Evolutionary conservation across 2,329 filamentous ascomycete genomes (phyloP).

Genomic region (Aspergillus costaricaensis): DNA sequence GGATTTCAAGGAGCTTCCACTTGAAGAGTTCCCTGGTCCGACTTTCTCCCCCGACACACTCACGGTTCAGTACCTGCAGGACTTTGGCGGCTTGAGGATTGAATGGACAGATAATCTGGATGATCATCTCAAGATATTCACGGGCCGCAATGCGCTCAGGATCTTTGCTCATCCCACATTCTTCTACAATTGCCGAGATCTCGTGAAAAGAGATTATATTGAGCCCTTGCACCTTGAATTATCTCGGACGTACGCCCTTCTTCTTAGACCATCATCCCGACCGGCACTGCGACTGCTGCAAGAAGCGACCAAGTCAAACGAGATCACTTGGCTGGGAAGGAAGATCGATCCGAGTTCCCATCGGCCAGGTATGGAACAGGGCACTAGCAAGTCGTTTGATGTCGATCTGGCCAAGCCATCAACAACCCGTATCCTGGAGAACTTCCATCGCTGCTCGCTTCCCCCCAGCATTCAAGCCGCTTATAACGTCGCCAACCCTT

Average conservation of each 20-base stretch:
- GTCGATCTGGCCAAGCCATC: not conserved
- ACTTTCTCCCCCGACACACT: not conserved
- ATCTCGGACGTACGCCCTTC: not conserved
- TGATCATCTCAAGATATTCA: not conserved
- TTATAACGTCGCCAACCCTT: not conserved
- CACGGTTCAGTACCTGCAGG: not conserved
- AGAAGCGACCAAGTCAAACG: not conserved
- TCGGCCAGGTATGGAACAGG: not conserved
- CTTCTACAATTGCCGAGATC: not conserved
- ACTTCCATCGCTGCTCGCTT: not conserved
- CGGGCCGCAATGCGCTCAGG: not conserved
- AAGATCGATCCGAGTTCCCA: not conserved
- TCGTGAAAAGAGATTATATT: not conserved
- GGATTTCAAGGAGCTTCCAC: not conserved
- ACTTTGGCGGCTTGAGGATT: not conserved
- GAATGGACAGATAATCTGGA: constrained; percentile 1
- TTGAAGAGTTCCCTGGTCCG: not conserved
- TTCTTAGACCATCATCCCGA: not conserved
- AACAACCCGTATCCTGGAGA: not conserved
- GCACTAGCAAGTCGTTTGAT: not conserved
- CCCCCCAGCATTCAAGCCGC: not conserved
- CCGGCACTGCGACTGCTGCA: not conserved
- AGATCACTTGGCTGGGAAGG: not conserved
- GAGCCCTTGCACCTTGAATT: not conserved
- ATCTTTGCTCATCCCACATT: not conserved